Conservation (phyloP, 139 green algal species). For the Chlamydomonas schloesseri region DNA sequence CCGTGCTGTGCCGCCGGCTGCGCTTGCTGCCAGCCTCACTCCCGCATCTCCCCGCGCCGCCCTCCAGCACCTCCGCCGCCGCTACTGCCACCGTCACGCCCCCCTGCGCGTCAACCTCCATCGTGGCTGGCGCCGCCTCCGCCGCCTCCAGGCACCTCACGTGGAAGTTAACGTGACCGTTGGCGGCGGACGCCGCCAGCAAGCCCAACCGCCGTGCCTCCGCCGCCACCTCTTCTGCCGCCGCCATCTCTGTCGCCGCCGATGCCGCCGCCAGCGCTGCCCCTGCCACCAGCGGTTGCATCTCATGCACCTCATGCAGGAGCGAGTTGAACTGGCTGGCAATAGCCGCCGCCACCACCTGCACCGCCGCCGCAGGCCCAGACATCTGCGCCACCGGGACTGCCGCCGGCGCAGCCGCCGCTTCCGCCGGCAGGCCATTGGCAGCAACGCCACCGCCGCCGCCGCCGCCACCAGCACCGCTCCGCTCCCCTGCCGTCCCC, state of each 20-base stretch:
- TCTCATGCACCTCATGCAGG: background rate
- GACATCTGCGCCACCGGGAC: too few relatives aligned
- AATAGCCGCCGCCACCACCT: background rate
- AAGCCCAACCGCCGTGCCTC: background rate
- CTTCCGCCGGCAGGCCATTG: too few relatives aligned
- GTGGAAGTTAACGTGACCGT: conserved; percentile 34
- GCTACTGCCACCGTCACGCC: too few relatives aligned
- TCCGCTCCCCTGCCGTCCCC: too few relatives aligned
- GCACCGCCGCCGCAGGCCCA: too few relatives aligned
- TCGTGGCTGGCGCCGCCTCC: background rate
- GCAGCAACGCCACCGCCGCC: too few relatives aligned
- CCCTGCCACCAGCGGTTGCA: background rate
- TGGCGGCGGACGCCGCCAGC: background rate
- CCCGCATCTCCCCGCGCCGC: too few relatives aligned
- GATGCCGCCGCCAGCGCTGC: background rate
- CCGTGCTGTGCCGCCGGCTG: too few relatives aligned
- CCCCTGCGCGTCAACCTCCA: conserved; percentile 37
- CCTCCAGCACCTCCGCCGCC: too few relatives aligned
- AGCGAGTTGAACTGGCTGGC: background rate
- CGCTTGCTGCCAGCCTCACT: too few relatives aligned
- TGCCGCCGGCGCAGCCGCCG: background rate
- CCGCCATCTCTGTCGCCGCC: background rate
- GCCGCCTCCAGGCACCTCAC: background rate
- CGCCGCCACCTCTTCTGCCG: background rate
- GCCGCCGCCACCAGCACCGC: too few relatives aligned